Evolutionary conservation across 257 asterid species (phyloP), one percentile per base, ranked within the genome.

Genomic region (Rubia yunnanensis): DNA sequence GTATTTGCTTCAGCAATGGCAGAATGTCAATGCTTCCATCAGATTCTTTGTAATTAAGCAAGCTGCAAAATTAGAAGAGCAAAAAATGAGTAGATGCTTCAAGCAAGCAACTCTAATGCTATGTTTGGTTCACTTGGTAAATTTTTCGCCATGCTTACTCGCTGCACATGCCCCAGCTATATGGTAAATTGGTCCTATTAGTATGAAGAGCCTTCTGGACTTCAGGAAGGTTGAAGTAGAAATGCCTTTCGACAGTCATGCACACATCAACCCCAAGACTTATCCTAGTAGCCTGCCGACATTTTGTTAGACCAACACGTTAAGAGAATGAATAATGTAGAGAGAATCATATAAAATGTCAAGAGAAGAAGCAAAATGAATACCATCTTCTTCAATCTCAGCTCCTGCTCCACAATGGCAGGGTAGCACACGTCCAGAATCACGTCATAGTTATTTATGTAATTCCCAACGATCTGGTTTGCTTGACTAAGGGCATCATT

Each of bases 131-230:
- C 26, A 24, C 31, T 55, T 55, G 35, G 35, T 28, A 13, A 18
- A 56, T 28, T 32, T n/a, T 38, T 34, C n/a, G 36, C 49, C 34
- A 60, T 7, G 31, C 86, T 82, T 72, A 89, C 98, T 69, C 34
- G 46, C 94, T 79, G 67, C 99, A 94, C 97, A 86, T 90, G 52
- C 85, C 76, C 99, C 99, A 94, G 39, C 63, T 27, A 71, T 90
- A 82, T 0, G 92, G 92, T 64, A 92, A 76, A 22, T 82, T 83
- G 58, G 99, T 94, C 63, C 95, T 85, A 69, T 94, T 94, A 15
- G 99, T 97, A 65, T 94, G 99, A 44, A 94, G 86, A 48, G 99
- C 96, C 74, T 83, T 80, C 76, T 94, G 99, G 67, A 94, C 99
- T 79, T 85, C 88, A 0, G 97, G 99, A 68, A 90, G 95, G 77